Percentiles rank a stretch among this genome's conserved stretches.
phyloP scores from a whole-genome alignment of 129 eudicot species.

The Kitagawia praeruptora region DNA sequence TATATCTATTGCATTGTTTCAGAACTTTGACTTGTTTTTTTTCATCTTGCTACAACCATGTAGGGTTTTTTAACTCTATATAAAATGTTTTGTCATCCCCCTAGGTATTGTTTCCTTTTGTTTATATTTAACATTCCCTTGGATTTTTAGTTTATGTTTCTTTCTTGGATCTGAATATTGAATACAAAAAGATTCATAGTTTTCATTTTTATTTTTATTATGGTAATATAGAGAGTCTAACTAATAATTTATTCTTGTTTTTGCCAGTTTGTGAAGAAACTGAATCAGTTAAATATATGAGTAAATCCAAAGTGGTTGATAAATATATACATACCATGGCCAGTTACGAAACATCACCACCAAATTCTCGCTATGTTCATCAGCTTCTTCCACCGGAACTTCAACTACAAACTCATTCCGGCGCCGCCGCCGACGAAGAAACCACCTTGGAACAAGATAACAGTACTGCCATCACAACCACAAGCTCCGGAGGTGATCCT shows the following conservation, averaged over 20 bases:
- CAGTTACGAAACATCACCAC: not conserved
- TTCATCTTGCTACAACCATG: not conserved
- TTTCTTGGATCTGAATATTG: not conserved
- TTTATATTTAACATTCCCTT: too few species aligned
- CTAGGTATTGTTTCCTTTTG: not conserved
- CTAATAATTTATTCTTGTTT: not conserved
- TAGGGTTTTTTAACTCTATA: not conserved
- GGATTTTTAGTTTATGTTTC: not conserved
- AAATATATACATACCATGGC: not conserved
- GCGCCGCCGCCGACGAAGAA: not conserved
- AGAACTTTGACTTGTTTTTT: not conserved
- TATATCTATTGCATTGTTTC: not conserved
- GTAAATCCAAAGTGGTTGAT: not conserved
- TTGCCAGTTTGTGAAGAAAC: not conserved
- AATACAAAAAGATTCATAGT: not conserved
- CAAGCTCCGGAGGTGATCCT: conserved; percentile 20
- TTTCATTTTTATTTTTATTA: too few species aligned
- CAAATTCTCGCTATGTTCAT: conserved; percentile 4
- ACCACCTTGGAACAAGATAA: not conserved
- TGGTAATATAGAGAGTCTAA: not conserved
- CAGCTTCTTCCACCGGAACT: not conserved
- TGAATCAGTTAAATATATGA: not conserved
- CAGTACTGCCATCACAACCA: conserved; percentile 6
- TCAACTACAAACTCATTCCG: conserved; percentile 12
- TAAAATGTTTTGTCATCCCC: not conserved